A percentile compares a stretch with the other conserved stretches of the same genome.
Conservation (phyloP, 768 basidiomycete species). For the Suillus weaverae region DNA sequence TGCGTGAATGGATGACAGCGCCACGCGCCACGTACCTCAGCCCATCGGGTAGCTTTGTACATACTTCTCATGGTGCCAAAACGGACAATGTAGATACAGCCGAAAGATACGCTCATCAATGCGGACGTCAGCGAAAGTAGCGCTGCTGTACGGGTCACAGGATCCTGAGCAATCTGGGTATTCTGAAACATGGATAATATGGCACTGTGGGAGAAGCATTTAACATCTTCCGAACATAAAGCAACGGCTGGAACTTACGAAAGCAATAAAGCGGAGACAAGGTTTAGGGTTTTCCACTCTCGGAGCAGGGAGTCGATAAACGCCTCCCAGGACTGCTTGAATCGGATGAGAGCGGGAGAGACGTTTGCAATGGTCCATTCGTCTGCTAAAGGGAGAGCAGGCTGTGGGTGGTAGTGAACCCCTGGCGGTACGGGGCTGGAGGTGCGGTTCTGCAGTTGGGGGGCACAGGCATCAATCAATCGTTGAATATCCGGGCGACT, state of each 20-base stretch:
- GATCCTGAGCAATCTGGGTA: constrained; percentile 50
- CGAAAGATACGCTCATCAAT: constrained; percentile 69
- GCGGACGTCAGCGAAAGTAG: constrained; percentile 66
- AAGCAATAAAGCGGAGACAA: constrained; percentile 64
- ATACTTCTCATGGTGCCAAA: constrained; percentile 74
- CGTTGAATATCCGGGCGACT: constrained; percentile 69
- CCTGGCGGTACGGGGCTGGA: constrained; percentile 34
- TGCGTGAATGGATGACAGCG: not conserved
- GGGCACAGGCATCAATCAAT: constrained; percentile 41
- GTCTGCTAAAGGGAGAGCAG: constrained; percentile 48
- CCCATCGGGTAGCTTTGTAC: constrained; percentile 71
- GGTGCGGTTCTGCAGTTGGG: constrained; percentile 7
- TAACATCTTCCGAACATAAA: not conserved
- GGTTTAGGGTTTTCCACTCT: constrained; percentile 77
- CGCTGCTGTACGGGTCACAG: constrained; percentile 60
- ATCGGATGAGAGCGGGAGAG: constrained; percentile 63
- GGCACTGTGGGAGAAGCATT: constrained; percentile 40
- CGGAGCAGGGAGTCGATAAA: constrained; percentile 69
- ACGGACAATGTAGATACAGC: constrained; percentile 71
- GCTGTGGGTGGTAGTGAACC: constrained; percentile 16
- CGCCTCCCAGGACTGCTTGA: constrained; percentile 66
- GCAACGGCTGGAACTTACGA: constrained; percentile 38
- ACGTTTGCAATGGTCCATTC: constrained; percentile 53
- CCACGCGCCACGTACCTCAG: constrained; percentile 47
- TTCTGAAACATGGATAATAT: constrained; percentile 71